phyloP scores from a whole-genome alignment of 805 yeast species.

The Brettanomyces sp. region DNA sequence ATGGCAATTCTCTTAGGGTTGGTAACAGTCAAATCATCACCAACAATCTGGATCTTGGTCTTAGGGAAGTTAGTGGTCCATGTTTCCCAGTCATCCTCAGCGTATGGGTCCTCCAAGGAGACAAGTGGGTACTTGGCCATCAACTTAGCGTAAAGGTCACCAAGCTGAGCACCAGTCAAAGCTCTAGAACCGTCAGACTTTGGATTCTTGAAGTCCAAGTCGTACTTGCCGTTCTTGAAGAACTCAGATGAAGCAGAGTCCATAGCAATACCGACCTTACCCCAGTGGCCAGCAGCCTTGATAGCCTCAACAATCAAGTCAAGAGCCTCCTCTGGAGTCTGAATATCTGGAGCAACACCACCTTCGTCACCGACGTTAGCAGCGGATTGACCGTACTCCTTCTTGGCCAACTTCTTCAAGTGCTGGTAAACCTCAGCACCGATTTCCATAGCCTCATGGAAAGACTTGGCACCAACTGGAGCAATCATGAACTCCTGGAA shows the following conservation, averaged over 20 bases:
- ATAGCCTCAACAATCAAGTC: constrained; percentile 89
- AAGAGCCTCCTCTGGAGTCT: constrained; percentile 93
- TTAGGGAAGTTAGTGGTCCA: constrained; percentile 83
- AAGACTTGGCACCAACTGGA: constrained; percentile 82
- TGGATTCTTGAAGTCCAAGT: constrained; percentile 97
- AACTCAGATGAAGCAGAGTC: constrained; percentile 98
- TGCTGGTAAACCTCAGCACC: constrained; percentile 98
- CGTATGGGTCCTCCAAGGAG: constrained; percentile 97
- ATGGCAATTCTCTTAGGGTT: constrained; percentile 90
- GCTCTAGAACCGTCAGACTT: constrained; percentile 82
- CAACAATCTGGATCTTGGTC: constrained; percentile 83
- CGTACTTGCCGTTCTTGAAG: constrained; percentile 95
- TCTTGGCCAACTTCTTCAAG: constrained; percentile 86
- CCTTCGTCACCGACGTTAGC: constrained; percentile 99
- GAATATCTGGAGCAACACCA: constrained; percentile 99
- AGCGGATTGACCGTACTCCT: constrained; percentile 94
- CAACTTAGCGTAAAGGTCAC: constrained; percentile 72
- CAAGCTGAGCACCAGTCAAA: constrained; percentile 83
- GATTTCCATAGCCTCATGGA: constrained; percentile 92
- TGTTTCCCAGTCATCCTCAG: constrained; percentile 99
- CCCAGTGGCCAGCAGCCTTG: constrained; percentile 90
- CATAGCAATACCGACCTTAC: constrained; percentile 83
- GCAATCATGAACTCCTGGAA: constrained; percentile 99
- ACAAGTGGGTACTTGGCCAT: constrained; percentile 92
- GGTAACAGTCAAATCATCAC: constrained; percentile 98